These are phyloP conservation scores for Nannizziopsis barbatae DNA, from an alignment of 2,329 filamentous ascomycete genomes.

Conservation along the genomic window DNA sequence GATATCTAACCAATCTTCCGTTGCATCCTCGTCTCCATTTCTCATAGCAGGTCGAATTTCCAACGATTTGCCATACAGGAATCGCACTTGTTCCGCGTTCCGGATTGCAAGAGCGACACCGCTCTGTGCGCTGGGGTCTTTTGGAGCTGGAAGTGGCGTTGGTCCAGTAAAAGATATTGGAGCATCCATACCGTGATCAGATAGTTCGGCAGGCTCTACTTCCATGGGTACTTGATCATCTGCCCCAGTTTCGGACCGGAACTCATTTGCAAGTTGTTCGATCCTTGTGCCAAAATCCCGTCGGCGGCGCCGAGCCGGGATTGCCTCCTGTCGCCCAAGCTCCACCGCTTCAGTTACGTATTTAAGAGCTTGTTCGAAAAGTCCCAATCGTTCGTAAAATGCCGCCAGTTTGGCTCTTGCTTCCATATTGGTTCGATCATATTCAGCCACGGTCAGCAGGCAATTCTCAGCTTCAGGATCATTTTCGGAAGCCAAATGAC, in stretches of 20 bases:
- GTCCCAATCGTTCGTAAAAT: constrained; percentile 65
- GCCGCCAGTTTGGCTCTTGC: constrained; percentile 70
- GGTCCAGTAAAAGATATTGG: constrained; percentile 5
- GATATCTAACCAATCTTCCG: constrained; percentile 48
- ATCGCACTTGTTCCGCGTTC: constrained; percentile 27
- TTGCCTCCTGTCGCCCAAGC: constrained; percentile 40
- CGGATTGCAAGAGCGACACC: background rate
- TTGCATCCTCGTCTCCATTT: constrained; percentile 39
- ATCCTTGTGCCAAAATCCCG: constrained; percentile 22
- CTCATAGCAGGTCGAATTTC: constrained; percentile 41
- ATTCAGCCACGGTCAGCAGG: constrained; percentile 62
- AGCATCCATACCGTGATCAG: constrained; percentile 18
- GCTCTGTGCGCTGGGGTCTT: background rate
- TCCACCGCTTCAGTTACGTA: constrained; percentile 65
- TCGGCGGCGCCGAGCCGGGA: constrained; percentile 23
- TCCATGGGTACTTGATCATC: constrained; percentile 14
- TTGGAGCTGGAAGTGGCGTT: background rate
- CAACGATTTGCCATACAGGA: constrained; percentile 37
- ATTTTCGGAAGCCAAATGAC: constrained; percentile 54
- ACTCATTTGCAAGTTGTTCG: constrained; percentile 33
- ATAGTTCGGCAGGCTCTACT: constrained; percentile 17
- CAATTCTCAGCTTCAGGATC: constrained; percentile 62
- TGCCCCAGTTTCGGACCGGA: constrained; percentile 21
- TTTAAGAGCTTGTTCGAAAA: constrained; percentile 64
- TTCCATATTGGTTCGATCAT: constrained; percentile 60